These are phyloP conservation scores for Avena atlantica DNA, from an alignment of 176 grass and related monocot species.

Conservation along the genomic window DNA sequence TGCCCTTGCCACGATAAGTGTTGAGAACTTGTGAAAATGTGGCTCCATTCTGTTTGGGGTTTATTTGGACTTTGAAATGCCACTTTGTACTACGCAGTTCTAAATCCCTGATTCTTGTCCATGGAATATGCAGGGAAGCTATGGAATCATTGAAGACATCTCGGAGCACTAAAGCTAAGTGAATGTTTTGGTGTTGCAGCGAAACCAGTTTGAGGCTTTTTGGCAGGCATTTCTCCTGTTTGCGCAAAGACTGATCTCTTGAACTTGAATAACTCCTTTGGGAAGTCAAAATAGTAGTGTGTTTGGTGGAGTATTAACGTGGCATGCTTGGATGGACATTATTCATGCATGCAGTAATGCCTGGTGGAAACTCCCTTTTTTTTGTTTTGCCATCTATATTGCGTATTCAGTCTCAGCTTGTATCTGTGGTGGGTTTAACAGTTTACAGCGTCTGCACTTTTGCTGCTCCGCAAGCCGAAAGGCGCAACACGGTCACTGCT, in stretches of 20 bases:
- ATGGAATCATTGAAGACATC: constrained; percentile 16
- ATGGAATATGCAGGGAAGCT: neutral
- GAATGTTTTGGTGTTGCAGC: neutral
- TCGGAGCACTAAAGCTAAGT: neutral
- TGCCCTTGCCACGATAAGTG: no score
- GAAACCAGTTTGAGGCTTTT: neutral
- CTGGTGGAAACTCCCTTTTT: neutral
- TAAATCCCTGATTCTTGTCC: neutral
- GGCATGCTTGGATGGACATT: neutral
- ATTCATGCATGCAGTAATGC: neutral
- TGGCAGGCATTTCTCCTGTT: neutral
- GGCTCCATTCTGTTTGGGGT: no score
- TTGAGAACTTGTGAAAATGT: no score
- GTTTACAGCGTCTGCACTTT: no score
- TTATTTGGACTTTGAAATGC: neutral
- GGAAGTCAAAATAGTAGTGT: neutral
- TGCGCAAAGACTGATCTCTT: neutral
- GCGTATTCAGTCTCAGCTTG: no score
- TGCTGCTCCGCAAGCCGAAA: no score
- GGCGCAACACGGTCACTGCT: no score
- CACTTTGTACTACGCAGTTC: neutral
- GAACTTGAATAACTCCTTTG: no score
- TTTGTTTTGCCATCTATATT: no score
- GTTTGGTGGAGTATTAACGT: neutral
- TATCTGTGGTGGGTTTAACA: no score